These are phyloP conservation scores for Jacaranda mimosifolia DNA, from an alignment of 257 asterid genomes.

Conservation along the genomic window DNA sequence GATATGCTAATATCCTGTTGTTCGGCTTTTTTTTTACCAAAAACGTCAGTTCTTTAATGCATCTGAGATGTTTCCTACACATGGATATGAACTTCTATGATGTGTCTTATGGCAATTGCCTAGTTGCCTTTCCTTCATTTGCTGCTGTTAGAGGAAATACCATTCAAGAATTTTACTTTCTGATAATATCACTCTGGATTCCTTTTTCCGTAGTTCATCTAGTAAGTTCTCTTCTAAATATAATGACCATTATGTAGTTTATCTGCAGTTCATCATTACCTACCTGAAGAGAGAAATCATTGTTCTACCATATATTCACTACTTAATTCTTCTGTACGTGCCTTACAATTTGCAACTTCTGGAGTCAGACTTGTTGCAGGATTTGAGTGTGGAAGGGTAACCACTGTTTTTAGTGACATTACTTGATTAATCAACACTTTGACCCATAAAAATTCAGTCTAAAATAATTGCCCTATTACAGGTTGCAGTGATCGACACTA, in stretches of 20 bases:
- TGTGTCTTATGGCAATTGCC: slow-evolving; percentile 26
- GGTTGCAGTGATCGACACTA: slow-evolving; percentile 85
- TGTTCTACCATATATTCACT: slow-evolving; percentile 67
- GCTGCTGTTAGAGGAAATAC: background rate
- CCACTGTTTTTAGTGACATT: slow-evolving; percentile 20
- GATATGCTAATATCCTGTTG: background rate
- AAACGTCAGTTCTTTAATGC: background rate
- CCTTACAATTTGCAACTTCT: slow-evolving; percentile 62
- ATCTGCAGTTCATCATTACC: slow-evolving; percentile 66
- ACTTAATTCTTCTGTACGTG: slow-evolving; percentile 73
- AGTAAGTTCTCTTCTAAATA: slow-evolving; percentile 36
- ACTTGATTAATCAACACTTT: slow-evolving; percentile 12
- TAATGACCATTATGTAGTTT: slow-evolving; percentile 36
- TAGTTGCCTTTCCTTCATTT: slow-evolving; percentile 6
- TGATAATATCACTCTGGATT: slow-evolving; percentile 21
- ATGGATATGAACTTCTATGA: slow-evolving; percentile 14
- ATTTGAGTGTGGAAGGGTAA: slow-evolving; percentile 82
- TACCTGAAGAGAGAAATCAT: slow-evolving; percentile 49
- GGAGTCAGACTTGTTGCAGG: slow-evolving; percentile 83
- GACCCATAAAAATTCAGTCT: slow-evolving; percentile 20
- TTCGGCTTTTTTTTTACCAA: slow-evolving; percentile 6
- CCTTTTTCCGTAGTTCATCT: slow-evolving; percentile 26
- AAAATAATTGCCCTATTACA: slow-evolving; percentile 51
- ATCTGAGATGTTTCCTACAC: slow-evolving; percentile 23
- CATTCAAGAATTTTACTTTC: background rate